Conservation (phyloP, 1,139 yeast species). For the Kluyveromyces marxianus region DNA sequence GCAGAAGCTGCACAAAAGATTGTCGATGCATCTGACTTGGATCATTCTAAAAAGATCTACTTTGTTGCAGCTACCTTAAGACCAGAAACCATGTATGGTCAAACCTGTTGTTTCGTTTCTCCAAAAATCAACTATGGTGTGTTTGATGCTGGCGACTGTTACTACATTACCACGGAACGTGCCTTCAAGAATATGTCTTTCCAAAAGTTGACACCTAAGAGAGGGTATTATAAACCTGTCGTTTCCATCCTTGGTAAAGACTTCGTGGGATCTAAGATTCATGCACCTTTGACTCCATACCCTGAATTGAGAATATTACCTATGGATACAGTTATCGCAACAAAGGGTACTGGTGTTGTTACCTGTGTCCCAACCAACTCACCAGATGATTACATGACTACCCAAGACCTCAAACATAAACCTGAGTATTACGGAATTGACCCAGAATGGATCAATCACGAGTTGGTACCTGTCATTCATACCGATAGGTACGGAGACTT, state of each 20-base stretch:
- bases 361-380: constrained; percentile 98
- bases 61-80: constrained; percentile 96
- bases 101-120: constrained; percentile 94
- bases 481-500: constrained; percentile 85
- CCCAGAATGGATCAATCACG: constrained; percentile 78
- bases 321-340: constrained; percentile 93
- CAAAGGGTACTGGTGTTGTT: constrained; percentile 98
- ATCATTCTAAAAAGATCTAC: constrained; percentile 57
- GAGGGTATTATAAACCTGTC: constrained; percentile 68
- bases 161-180: constrained; percentile 84
- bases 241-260: constrained; percentile 58
- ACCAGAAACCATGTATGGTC: constrained; percentile 99
- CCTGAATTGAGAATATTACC: constrained; percentile 79
- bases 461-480: constrained; percentile 62
- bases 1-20: constrained; percentile 36
- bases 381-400: constrained; percentile 92
- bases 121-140: constrained; percentile 91
- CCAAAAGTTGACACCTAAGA: constrained; percentile 84
- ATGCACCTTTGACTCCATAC: constrained; percentile 74
- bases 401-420: constrained; percentile 75
- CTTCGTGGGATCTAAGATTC: constrained; percentile 78
- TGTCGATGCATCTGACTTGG: constrained; percentile 45
- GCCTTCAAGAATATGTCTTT: constrained; percentile 98
- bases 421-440: constrained; percentile 85
- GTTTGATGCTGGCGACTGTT: constrained; percentile 79